Percentiles rank a stretch among this genome's conserved stretches.
phyloP scores from a whole-genome alignment of 2,329 filamentous ascomycete species.

The Aspergillus fumigatiaffinis region DNA sequence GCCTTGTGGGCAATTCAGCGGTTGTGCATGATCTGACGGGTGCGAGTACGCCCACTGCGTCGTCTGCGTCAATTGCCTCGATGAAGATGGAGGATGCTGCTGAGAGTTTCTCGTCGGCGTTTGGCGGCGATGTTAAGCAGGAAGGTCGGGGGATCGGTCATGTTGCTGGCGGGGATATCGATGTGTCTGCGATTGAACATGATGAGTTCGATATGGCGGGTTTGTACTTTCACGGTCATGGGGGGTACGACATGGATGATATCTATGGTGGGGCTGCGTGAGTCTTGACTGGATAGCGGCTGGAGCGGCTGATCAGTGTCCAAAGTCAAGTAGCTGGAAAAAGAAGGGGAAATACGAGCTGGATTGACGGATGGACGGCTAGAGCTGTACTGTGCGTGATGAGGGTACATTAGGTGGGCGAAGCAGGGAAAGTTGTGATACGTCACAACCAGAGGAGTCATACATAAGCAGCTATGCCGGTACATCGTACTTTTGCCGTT shows the following conservation, averaged over 20 bases:
- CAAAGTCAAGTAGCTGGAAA: not conserved
- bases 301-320: not conserved
- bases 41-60: not conserved
- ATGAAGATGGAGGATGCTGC: not conserved
- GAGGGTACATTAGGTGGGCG: not conserved
- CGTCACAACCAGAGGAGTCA: not conserved
- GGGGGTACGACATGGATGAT: slow-evolving; percentile 11
- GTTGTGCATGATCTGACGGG: not conserved
- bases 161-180: not conserved
- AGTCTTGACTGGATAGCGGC: not conserved
- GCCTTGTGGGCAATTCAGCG: not conserved
- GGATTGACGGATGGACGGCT: not conserved
- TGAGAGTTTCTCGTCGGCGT: not conserved
- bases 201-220: not conserved
- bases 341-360: not conserved
- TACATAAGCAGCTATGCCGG: not conserved
- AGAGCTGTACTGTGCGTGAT: not conserved
- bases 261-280: slow-evolving; percentile 9
- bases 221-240: slow-evolving; percentile 1
- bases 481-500: not conserved
- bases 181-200: not conserved
- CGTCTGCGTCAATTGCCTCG: not conserved
- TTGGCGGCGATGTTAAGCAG: not conserved
- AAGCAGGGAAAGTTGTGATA: not conserved
- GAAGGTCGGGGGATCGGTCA: not conserved